phyloP scores from a whole-genome alignment of 2,329 filamentous ascomycete genomes.

The Verticillium longisporum region DNA sequence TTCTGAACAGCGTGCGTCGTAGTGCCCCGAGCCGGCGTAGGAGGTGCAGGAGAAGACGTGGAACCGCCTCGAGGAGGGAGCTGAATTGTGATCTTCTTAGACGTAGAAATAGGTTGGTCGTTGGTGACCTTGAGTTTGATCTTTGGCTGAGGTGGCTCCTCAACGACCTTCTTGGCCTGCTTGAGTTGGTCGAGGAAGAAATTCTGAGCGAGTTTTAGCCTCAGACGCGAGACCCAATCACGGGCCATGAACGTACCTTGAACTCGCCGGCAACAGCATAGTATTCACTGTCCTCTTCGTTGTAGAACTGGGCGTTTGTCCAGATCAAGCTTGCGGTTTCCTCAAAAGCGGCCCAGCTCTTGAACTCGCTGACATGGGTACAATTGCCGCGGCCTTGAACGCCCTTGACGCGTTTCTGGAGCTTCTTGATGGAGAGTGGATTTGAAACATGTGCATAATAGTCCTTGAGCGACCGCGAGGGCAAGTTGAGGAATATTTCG shows the following conservation, averaged over 20 bases:
- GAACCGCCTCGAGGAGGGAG: constrained; percentile 54
- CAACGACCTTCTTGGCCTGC: constrained; percentile 65
- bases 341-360: constrained; percentile 76
- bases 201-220: constrained; percentile 37
- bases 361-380: constrained; percentile 62
- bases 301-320: constrained; percentile 83
- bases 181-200: constrained; percentile 62
- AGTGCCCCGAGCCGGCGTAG: constrained; percentile 24
- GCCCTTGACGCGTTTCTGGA: constrained; percentile 72
- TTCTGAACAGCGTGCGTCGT: constrained; percentile 24
- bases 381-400: constrained; percentile 60
- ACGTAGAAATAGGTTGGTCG: constrained; percentile 32
- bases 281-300: constrained; percentile 86
- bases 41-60: constrained; percentile 44
- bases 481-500: constrained; percentile 62
- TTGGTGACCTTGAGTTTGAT: constrained; percentile 70
- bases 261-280: constrained; percentile 70
- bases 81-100: constrained; percentile 66
- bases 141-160: constrained; percentile 66
- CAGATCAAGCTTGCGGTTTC: constrained; percentile 75
- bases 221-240: neutral
- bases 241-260: constrained; percentile 46
- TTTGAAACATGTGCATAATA: constrained; percentile 82
- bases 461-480: constrained; percentile 68
- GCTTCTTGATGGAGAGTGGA: constrained; percentile 69